These are phyloP conservation scores for Bisporella sp. DNA, from an alignment of 2,329 filamentous ascomycete genomes.

Conservation along the genomic window DNA sequence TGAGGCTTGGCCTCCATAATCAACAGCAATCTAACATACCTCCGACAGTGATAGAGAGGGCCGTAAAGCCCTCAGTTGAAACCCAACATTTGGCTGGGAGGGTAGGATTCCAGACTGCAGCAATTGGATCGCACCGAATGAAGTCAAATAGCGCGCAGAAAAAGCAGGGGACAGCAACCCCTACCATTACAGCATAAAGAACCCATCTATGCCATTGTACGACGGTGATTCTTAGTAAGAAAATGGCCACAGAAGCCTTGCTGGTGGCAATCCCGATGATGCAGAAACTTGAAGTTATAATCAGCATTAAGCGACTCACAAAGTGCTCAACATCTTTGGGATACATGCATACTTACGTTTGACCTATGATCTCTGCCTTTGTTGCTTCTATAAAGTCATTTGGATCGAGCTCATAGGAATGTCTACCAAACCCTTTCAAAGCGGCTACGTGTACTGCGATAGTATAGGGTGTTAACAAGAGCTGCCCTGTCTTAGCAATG, in stretches of 20 bases:
- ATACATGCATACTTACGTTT: conserved; percentile 5
- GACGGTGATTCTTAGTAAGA: conserved; percentile 10
- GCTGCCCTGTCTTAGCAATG: not conserved
- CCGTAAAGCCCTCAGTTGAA: conserved; percentile 3
- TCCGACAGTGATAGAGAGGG: conserved; percentile 2
- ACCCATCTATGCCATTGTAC: conserved; percentile 8
- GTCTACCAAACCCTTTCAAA: conserved; percentile 8
- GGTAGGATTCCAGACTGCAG: conserved; percentile 9
- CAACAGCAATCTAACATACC: not conserved
- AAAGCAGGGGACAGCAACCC: conserved; percentile 1
- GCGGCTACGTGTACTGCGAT: conserved; percentile 1
- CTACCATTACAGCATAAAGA: conserved; percentile 5
- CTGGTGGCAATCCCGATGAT: conserved; percentile 10
- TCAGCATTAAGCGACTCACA: too few relatives aligned
- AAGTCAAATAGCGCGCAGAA: conserved; percentile 10
- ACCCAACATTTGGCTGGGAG: conserved; percentile 8
- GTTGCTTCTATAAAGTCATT: conserved; percentile 4
- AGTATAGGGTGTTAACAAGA: conserved; percentile 9
- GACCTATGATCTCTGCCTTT: conserved; percentile 11
- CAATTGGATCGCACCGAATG: conserved; percentile 11
- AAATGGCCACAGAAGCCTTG: conserved; percentile 10
- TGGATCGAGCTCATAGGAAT: conserved; percentile 1
- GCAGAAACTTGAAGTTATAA: conserved; percentile 3
- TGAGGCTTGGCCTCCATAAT: not conserved
- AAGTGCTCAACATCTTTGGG: too few relatives aligned